Evolutionary conservation across 177 flowering plant species (phyloP).

Genomic region (Vitis hybrid): DNA sequence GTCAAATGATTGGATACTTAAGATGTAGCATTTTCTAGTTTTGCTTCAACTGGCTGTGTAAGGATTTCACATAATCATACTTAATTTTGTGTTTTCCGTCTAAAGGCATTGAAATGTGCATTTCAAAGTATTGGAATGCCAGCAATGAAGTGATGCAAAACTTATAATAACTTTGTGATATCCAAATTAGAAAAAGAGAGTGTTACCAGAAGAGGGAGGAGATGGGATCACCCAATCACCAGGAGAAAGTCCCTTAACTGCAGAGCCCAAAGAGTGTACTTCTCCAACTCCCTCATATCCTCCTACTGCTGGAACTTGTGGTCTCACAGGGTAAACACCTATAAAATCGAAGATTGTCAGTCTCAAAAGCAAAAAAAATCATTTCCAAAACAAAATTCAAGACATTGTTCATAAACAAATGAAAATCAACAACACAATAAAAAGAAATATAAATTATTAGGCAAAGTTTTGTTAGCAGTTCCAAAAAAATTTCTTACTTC

Average conservation of each 20-base stretch:
- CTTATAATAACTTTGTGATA: neutral
- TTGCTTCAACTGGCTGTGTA: too few relatives aligned
- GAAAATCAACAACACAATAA: neutral
- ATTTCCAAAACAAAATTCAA: neutral
- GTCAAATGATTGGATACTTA: too few relatives aligned
- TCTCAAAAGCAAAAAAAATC: neutral
- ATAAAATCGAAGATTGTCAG: neutral
- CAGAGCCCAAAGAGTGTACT: slow-evolving; percentile 73
- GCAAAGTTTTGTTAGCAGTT: too few relatives aligned
- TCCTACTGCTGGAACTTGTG: slow-evolving; percentile 84
- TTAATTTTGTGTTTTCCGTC: too few relatives aligned
- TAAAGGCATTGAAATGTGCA: too few relatives aligned
- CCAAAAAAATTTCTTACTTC: too few relatives aligned
- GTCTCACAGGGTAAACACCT: slow-evolving; percentile 97
- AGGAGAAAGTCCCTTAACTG: slow-evolving; percentile 61
- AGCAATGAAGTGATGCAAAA: neutral
- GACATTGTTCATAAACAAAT: neutral
- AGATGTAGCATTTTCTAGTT: neutral
- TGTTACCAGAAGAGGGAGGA: slow-evolving; percentile 81
- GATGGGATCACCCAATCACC: slow-evolving; percentile 95
- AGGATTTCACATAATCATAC: too few relatives aligned
- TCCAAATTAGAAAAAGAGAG: neutral
- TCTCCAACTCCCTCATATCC: slow-evolving; percentile 98
- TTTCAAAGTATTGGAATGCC: neutral
- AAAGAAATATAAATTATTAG: too few relatives aligned